Evolutionary conservation across 305 asterid genomes (phyloP).

Genomic region (Plantago lanceolata): DNA sequence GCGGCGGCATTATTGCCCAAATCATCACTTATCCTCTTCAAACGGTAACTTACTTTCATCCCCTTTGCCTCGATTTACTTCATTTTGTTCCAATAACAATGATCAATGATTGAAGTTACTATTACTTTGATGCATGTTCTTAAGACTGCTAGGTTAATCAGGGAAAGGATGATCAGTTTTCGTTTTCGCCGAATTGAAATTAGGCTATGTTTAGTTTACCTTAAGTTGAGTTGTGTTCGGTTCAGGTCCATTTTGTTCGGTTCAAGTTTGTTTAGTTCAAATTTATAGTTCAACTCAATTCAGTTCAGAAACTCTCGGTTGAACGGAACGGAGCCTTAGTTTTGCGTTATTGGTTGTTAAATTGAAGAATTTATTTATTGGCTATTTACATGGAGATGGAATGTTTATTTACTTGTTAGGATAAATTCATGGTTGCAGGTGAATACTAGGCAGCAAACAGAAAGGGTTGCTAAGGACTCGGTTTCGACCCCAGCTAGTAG

Average conservation of each 20-base stretch:
- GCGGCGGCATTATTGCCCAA: conserved; percentile 87
- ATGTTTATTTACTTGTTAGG: not conserved
- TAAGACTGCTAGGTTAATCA: no score
- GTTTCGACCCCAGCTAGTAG: conserved; percentile 19
- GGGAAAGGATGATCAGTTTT: not conserved
- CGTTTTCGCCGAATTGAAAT: not conserved
- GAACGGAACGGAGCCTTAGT: no score
- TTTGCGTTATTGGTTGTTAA: not conserved
- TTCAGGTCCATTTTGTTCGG: no score
- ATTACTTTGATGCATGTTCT: no score
- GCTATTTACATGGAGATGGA: no score
- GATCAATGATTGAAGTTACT: no score
- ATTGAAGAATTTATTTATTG: not conserved
- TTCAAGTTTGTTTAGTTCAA: no score
- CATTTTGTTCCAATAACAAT: not conserved
- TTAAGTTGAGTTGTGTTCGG: no score
- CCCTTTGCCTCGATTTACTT: not conserved
- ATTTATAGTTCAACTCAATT: no score
- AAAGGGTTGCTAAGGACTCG: conserved; percentile 58
- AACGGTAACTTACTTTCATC: conserved; percentile 33
- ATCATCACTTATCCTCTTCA: conserved; percentile 85
- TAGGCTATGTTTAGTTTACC: no score
- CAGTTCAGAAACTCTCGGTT: no score
- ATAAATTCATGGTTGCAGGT: conserved; percentile 40
- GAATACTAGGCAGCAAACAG: conserved; percentile 93